Conservation (phyloP, 805 yeast species). For the Maudiozyma bulderi region DNA sequence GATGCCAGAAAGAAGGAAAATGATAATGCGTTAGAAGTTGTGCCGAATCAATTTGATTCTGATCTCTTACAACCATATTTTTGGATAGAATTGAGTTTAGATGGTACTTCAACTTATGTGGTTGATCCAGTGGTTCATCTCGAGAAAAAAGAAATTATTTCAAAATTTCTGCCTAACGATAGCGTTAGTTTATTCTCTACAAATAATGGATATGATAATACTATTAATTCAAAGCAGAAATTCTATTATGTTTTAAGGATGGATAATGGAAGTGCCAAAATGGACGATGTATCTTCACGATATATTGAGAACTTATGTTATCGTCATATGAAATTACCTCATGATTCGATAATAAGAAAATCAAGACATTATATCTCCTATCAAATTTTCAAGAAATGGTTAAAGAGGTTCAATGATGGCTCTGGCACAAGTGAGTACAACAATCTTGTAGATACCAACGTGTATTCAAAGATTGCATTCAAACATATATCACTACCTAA, state of each 20-base stretch:
- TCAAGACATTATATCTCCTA: slow-evolving; percentile 8
- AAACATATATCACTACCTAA: slow-evolving; percentile 11
- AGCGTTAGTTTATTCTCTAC: background rate
- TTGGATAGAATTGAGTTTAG: slow-evolving; percentile 17
- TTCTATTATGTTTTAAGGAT: slow-evolving; percentile 13
- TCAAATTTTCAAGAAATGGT: slow-evolving; percentile 1
- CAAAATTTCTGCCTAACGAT: slow-evolving; percentile 6
- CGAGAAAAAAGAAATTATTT: slow-evolving; percentile 9
- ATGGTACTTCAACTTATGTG: slow-evolving; percentile 7
- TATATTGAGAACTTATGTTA: slow-evolving; percentile 14
- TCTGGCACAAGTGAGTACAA: background rate
- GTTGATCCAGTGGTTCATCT: slow-evolving; percentile 20
- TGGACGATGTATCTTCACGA: slow-evolving; percentile 19
- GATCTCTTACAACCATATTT: slow-evolving; percentile 21
- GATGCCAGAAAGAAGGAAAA: background rate
- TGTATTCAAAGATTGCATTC: slow-evolving; percentile 3
- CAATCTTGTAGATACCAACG: background rate
- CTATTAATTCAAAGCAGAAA: slow-evolving; percentile 7
- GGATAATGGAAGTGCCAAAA: slow-evolving; percentile 3
- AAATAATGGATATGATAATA: background rate
- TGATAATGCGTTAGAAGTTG: slow-evolving; percentile 3
- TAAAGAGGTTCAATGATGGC: background rate
- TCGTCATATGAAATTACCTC: slow-evolving; percentile 9
- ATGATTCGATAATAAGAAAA: slow-evolving; percentile 2
- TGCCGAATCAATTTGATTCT: slow-evolving; percentile 19